Evolutionary conservation across 108 stramenopile genomes (phyloP), one percentile per base, ranked within the genome.

Genomic region (Nitzschia sp.): DNA sequence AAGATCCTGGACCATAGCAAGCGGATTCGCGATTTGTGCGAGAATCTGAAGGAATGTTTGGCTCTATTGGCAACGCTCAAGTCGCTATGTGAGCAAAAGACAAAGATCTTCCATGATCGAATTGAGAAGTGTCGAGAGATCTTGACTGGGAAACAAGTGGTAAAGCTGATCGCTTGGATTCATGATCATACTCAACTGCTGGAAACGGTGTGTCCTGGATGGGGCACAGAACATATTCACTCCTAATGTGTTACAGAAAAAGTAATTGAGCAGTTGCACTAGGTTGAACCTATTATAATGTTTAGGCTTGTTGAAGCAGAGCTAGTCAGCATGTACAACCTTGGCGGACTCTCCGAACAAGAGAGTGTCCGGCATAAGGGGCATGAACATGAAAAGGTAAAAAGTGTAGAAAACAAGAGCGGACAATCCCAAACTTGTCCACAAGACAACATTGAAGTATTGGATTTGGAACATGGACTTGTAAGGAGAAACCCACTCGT

Each of bases 391-490:
- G 65, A 90, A 84, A 19, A 85, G 57, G 59, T 75, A 80, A 51
- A 87, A 73, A 57, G 76, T 85, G 72, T 67, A 85, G 51, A 83
- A 77, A 6, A 93, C 67, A 54, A 83, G 50, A 0, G 75, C 72
- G 52, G 84, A 70, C 50, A 93, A 71, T 52, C 86, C 89, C 42
- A 93, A 63, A 1, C 89, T 64, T 38, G 92, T 90, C 92, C 92
- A 93, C 52, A 87, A 75, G 43, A 89, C 85, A 63, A 91, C 80
- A 63, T 93, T 93, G 86, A 89, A 91, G 48, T 89, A 89, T 68
- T 93, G 92, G 54, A 93, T 93, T 68, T 93, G 88, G 64, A 88
- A 88, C 86, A 93, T 93, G 61, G 88, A 85, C 76, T 90, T 93
- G 79, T 84, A 87, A 46, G 63, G 73, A 51, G 79, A 82, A 38